phyloP scores from a whole-genome alignment of 768 basidiomycete species.

The Calvatia gigantea region DNA sequence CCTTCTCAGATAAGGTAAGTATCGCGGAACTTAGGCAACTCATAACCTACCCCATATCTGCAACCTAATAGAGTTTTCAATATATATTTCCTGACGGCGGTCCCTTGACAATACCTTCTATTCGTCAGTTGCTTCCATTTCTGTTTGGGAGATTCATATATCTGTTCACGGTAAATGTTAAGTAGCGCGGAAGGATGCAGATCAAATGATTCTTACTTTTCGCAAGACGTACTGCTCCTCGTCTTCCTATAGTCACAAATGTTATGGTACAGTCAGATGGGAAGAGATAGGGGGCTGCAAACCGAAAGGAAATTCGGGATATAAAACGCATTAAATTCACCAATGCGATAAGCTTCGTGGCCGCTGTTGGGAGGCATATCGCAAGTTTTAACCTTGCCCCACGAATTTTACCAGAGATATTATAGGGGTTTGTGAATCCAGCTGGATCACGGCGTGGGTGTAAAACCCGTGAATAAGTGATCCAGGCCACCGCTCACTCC shows the following conservation, averaged over 20 bases:
- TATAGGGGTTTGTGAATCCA: neutral
- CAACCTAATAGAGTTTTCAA: conserved; percentile 37
- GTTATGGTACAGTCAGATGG: neutral
- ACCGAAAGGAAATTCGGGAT: conserved; percentile 74
- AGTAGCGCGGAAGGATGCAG: too few relatives aligned
- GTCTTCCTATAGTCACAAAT: too few relatives aligned
- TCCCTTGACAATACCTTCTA: conserved; percentile 44
- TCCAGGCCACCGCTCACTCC: too few relatives aligned
- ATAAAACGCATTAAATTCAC: conserved; percentile 53
- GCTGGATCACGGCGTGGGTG: too few relatives aligned
- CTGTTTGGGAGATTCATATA: conserved; percentile 70
- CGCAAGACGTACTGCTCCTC: conserved; percentile 22
- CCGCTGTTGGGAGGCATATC: neutral
- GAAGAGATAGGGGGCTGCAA: conserved; percentile 10
- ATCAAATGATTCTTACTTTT: conserved; percentile 74
- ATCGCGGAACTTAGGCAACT: neutral
- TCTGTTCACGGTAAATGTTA: conserved; percentile 49
- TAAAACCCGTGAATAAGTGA: too few relatives aligned
- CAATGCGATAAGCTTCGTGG: conserved; percentile 23
- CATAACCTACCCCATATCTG: conserved; percentile 68
- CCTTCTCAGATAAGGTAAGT: conserved; percentile 35
- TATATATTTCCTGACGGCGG: neutral
- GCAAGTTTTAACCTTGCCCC: too few relatives aligned
- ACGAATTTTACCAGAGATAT: neutral
- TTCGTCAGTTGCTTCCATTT: conserved; percentile 79